Evolutionary conservation across 2,329 filamentous ascomycete genomes (phyloP).

Genomic region (Fusarium brachygibbosum): DNA sequence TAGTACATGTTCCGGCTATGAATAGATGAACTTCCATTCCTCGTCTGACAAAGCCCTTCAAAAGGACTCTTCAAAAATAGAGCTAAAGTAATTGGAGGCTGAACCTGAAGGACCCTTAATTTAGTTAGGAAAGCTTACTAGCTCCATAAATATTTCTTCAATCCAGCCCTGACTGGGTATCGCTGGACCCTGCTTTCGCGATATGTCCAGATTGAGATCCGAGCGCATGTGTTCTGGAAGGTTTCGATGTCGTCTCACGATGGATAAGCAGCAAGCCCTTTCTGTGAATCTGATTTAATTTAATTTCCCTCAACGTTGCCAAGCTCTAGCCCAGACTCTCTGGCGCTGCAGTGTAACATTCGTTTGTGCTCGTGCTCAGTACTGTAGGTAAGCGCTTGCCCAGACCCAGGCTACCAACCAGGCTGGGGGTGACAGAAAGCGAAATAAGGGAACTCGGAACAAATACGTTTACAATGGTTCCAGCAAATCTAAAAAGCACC

Average conservation of each 20-base stretch:
- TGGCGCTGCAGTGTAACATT: conserved; percentile 21
- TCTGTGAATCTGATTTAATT: background rate
- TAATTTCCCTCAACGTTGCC: conserved; percentile 28
- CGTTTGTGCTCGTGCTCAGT: conserved; percentile 1
- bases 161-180: conserved; percentile 17
- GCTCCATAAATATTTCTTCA: conserved; percentile 18
- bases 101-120: conserved; percentile 13
- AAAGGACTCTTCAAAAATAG: conserved; percentile 10
- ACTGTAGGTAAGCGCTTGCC: conserved; percentile 5
- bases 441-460: background rate
- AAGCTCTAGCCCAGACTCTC: conserved; percentile 1
- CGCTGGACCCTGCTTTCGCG: conserved; percentile 7
- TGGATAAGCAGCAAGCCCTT: background rate
- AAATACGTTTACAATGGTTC: conserved; percentile 6
- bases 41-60: conserved; percentile 15
- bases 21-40: conserved; percentile 13
- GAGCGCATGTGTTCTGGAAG: conserved; percentile 39
- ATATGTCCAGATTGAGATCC: conserved; percentile 18
- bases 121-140: conserved; percentile 13
- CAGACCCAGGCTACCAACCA: background rate
- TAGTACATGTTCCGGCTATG: background rate
- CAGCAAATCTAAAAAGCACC: background rate
- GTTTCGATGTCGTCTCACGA: conserved; percentile 22
- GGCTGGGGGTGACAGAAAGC: background rate
- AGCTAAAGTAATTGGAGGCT: background rate